Conservation (phyloP, 1,284 basidiomycete species). For the Paramarasmius palmivorus region DNA sequence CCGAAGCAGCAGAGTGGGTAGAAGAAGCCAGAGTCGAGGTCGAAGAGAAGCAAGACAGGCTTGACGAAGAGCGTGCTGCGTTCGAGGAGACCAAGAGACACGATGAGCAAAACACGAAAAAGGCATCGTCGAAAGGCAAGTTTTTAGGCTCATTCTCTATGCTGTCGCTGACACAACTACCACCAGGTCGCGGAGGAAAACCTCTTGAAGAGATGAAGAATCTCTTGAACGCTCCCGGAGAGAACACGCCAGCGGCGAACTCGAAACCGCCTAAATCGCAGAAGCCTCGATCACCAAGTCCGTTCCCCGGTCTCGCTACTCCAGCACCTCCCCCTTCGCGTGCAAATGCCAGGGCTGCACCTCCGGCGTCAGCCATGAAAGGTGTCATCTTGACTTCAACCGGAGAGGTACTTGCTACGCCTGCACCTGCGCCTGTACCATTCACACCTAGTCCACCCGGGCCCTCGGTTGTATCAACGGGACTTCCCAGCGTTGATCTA, state of each 20-base stretch:
- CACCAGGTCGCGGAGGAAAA: slow-evolving; percentile 46
- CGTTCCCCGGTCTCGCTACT: slow-evolving; percentile 34
- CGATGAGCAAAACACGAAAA: slow-evolving; percentile 32
- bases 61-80: slow-evolving; percentile 45
- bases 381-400: slow-evolving; percentile 77
- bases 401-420: slow-evolving; percentile 69
- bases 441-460: slow-evolving; percentile 1
- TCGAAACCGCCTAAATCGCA: slow-evolving; percentile 26
- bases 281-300: slow-evolving; percentile 19
- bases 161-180: slow-evolving; percentile 1
- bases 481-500: slow-evolving; percentile 42
- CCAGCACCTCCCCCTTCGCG: slow-evolving; percentile 29
- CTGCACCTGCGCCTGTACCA: slow-evolving; percentile 39
- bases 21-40: slow-evolving; percentile 42
- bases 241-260: slow-evolving; percentile 25
- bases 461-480: not conserved
- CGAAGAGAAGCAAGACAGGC: slow-evolving; percentile 46
- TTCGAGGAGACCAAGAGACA: slow-evolving; percentile 46
- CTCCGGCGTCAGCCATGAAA: slow-evolving; percentile 72
- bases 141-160: not conserved
- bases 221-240: slow-evolving; percentile 50
- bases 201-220: slow-evolving; percentile 77
- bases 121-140: slow-evolving; percentile 16
- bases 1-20: slow-evolving; percentile 48
- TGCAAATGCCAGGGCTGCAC: slow-evolving; percentile 21